Conservation (phyloP, 75 land plant species). For the Azolla pinnata region DNA sequence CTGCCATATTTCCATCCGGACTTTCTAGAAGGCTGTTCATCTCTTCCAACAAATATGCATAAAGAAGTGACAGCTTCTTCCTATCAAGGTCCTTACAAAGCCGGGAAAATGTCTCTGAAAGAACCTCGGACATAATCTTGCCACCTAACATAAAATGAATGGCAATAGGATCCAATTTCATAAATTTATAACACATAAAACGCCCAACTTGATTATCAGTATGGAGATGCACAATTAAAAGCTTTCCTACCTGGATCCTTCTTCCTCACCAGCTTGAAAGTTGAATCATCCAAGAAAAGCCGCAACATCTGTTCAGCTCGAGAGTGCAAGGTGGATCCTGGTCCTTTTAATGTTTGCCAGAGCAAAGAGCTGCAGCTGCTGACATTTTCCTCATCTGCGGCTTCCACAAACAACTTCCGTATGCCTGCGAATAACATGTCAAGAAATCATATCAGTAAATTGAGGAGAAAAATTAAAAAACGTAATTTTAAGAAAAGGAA, state of each 20-base stretch:
- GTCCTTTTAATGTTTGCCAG: conserved; percentile 51
- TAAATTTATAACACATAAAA: too few species aligned
- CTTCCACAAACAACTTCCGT: conserved; percentile 47
- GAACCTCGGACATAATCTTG: conserved; percentile 38
- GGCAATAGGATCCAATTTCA: too few species aligned
- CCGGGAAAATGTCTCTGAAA: conserved; percentile 24
- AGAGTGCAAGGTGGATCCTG: conserved; percentile 65
- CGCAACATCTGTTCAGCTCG: conserved; percentile 45
- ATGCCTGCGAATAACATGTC: conserved; percentile 38
- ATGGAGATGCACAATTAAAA: neutral
- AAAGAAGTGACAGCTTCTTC: conserved; percentile 33
- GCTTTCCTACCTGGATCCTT: conserved; percentile 34
- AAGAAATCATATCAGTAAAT: neutral
- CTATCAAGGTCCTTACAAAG: conserved; percentile 38
- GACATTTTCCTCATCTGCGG: conserved; percentile 31
- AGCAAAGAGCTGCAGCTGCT: conserved; percentile 52
- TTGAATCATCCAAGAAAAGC: conserved; percentile 39
- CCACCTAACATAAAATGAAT: too few species aligned
- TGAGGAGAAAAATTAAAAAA: neutral
- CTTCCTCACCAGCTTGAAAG: conserved; percentile 25
- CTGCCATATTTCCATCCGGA: too few species aligned
- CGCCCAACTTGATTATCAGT: too few species aligned
- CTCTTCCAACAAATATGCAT: conserved; percentile 41
- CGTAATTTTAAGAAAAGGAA: neutral
- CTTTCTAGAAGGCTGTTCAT: conserved; percentile 9